Conservation (phyloP, 306 rosid genomes). For the Oemleria cerasiformis region DNA sequence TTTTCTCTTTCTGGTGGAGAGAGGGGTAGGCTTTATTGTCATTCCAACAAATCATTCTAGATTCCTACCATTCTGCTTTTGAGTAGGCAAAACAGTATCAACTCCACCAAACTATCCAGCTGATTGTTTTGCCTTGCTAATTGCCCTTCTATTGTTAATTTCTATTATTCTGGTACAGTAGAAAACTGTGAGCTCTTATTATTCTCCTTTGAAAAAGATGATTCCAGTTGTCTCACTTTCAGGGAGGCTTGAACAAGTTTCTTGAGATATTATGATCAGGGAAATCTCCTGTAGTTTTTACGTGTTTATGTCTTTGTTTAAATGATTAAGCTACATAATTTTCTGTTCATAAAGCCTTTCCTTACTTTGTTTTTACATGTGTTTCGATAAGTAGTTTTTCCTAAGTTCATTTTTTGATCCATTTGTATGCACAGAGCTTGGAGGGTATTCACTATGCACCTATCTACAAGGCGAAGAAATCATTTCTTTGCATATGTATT, state of each 20-base stretch:
- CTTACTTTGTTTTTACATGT: background rate
- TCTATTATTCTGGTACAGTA: too few species aligned
- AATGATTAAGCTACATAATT: background rate
- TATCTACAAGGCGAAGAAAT: background rate
- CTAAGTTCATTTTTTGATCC: background rate
- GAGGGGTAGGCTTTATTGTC: background rate
- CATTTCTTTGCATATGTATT: background rate
- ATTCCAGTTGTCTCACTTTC: background rate
- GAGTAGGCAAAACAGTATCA: too few species aligned
- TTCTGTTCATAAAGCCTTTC: background rate
- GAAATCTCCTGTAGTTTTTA: background rate
- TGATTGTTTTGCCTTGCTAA: too few species aligned
- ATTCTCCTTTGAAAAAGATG: background rate
- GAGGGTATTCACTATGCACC: background rate
- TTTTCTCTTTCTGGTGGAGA: background rate
- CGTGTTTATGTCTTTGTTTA: background rate
- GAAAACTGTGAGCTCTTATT: too few species aligned
- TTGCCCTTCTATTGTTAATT: too few species aligned
- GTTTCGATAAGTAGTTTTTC: background rate
- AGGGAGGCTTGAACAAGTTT: constrained; percentile 8
- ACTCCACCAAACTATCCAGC: too few species aligned
- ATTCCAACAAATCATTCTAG: background rate
- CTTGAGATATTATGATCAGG: background rate
- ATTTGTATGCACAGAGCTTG: background rate
- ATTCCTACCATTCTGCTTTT: background rate